Evolutionary conservation across 2,329 filamentous ascomycete species (phyloP), one percentile per base, ranked within the genome.

Genomic region (Thelonectria discophora): DNA sequence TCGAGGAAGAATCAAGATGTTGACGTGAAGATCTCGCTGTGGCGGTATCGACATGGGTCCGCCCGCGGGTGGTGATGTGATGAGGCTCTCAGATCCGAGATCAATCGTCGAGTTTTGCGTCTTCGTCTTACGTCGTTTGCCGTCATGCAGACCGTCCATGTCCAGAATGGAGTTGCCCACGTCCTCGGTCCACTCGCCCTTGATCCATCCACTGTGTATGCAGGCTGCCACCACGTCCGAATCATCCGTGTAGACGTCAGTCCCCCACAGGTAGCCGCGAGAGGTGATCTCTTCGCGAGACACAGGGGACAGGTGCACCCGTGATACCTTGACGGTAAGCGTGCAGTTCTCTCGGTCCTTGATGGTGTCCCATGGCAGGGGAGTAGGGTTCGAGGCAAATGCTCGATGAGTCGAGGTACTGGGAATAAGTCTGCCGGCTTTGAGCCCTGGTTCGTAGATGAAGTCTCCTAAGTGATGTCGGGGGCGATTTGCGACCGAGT

Each of bases 161-260:
- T 86, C 85, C 11, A 97, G 81, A 77, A 94, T 80, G 12, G 82
- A 80, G 1, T 87, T 81, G 68, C 95, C 91, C 1, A 95, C 86
- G 37, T 92, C 90, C 7, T 93, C 88, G 5, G 88, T 82, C 90
- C 94, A 97, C 70, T 94, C 92, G 34, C 94, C 94, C 43, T 90
- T 88, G 68, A 99, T 90, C 88, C 93, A 98, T 3, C 95, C 95
- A 2, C 89, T 89, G 75, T 99, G 95, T 47, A 99, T 94, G 62
- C 94, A 94, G 2, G 94, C 94, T 0, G 93, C 94, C 21, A 99
- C 85, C 1, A 95, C 88, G 73, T 99, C 95, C 0, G 93, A 97
- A 76, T 99, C 95, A 69, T 99, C 95, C 0, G 93, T 97, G 74
- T 98, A 98, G 7, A 99, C 86, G 39, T 96, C 94, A 0, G 93